Base-by-base conservation (phyloP, 345 rosid species). In the Acer yangbiense region DNA sequence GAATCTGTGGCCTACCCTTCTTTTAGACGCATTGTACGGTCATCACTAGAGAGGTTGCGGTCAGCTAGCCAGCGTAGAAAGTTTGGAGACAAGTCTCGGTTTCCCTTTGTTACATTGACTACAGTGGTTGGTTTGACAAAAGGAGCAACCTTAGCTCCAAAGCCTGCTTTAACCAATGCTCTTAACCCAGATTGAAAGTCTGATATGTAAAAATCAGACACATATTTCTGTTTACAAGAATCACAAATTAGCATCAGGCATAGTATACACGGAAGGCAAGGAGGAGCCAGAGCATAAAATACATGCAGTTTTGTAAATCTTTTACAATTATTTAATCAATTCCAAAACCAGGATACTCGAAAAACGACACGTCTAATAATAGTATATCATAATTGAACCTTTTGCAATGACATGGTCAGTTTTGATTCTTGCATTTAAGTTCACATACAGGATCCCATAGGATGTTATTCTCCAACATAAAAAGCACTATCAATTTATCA, bases 161-260 rank as follows among this genome's bases (percentile, higher is more conserved):
- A 88, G 41, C 98, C 98, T 2, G 97, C 97, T 87, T 93, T 93
- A 66, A 95, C 98, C 76, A 92, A 74, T 61, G 98, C 98, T 80
- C 98, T 86, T 55, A 95, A 84, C 68, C 98, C 98, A 11, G 98
- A 89, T 32, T 93, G 98, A 65, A 95, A 92, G 81, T 95, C 98
- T 48, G 98, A 95, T 63, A 95, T 82, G 88, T 95, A 95, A 82
- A 95, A 95, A 82, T 95, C 98, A 9, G 95, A 88, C 75, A 92
- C 93, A 76, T 89, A 89, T 75, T 86, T 90, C 98, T 95, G 93
- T 82, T 86, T 83, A 86, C 69, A 72, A 78, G 18, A 72, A 73
- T 58, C 14, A 58, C 62, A 48, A n/a, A 48, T 65, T 62, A 50
- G 23, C 74, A 50, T 65, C 29, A 6, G 7, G 61, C 21, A 61